A percentile compares a stretch with the other conserved stretches of the same genome.
These are phyloP conservation scores for Papiliotrema laurentii DNA, from an alignment of 1,284 basidiomycete species.

Conservation along the genomic window DNA sequence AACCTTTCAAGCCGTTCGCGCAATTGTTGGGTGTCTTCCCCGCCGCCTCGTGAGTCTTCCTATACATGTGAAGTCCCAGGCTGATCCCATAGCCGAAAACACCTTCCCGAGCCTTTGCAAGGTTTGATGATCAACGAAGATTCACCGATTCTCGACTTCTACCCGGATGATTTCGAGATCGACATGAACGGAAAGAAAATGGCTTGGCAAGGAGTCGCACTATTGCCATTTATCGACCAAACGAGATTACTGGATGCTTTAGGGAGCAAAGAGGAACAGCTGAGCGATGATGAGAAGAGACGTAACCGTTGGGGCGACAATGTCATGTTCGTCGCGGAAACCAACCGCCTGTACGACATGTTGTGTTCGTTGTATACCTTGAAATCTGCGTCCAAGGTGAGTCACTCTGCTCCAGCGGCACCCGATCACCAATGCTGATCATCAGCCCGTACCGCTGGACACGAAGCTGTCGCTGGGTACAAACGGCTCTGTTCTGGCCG, in stretches of 20 bases:
- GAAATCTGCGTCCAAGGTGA: conserved; percentile 71
- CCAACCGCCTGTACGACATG: conserved; percentile 77
- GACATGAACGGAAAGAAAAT: conserved; percentile 99
- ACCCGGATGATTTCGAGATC: conserved; percentile 85
- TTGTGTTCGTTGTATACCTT: conserved; percentile 88
- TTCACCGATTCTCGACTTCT: conserved; percentile 95
- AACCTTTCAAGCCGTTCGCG: conserved; percentile 94
- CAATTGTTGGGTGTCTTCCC: conserved; percentile 99
- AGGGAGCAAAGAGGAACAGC: conserved; percentile 63
- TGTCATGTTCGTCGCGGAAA: conserved; percentile 78
- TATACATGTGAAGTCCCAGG: not conserved
- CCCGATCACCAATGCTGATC: conserved; percentile 2
- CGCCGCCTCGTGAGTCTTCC: conserved; percentile 64
- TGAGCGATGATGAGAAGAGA: conserved; percentile 75
- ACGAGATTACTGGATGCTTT: conserved; percentile 78
- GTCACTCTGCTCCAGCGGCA: conserved; percentile 21
- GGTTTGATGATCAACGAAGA: conserved; percentile 78
- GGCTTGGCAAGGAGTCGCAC: conserved; percentile 97
- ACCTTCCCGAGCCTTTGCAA: conserved; percentile 85
- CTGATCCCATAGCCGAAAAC: conserved; percentile 60
- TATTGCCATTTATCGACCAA: conserved; percentile 94
- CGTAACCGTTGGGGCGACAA: conserved; percentile 85
- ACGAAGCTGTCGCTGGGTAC: conserved; percentile 69
- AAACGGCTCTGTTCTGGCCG: conserved; percentile 71
- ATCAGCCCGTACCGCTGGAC: conserved; percentile 58